Percentiles rank a stretch among this genome's conserved stretches.
phyloP scores from a whole-genome alignment of 441 rosid genomes.

The Aleurites moluccanus region DNA sequence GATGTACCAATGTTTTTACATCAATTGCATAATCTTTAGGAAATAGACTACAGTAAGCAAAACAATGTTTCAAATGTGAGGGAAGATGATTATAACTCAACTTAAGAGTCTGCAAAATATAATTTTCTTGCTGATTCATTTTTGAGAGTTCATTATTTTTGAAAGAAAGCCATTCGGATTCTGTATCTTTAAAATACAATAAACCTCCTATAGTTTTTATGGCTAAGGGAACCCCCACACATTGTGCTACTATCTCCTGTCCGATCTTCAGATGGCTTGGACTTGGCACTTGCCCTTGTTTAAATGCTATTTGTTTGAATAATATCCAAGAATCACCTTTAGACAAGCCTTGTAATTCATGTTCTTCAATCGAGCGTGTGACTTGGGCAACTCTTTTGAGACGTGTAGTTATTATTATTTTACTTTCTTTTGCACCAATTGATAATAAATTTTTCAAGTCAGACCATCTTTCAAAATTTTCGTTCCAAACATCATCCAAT shows the following conservation, averaged over 20 bases:
- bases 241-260: conserved; percentile 27
- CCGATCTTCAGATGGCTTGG: conserved; percentile 16
- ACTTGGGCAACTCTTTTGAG: conserved; percentile 9
- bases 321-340: conserved; percentile 12
- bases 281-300: conserved; percentile 1
- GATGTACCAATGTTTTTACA: neutral
- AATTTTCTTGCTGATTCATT: neutral
- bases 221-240: conserved; percentile 35
- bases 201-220: conserved; percentile 30
- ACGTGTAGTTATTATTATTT: conserved; percentile 34
- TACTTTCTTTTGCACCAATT: conserved; percentile 29
- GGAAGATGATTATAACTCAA: conserved; percentile 28
- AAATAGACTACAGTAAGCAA: conserved; percentile 23
- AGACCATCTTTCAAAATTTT: conserved; percentile 10
- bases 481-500: conserved; percentile 38
- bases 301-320: conserved; percentile 21
- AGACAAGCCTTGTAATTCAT: conserved; percentile 23
- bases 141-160: conserved; percentile 8
- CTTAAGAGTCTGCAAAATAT: conserved; percentile 8
- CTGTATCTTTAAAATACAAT: conserved; percentile 5
- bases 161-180: conserved; percentile 23
- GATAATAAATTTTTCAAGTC: conserved; percentile 11
- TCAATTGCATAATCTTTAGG: conserved; percentile 13
- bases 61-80: conserved; percentile 24
- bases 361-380: neutral